A percentile compares a stretch with the other conserved stretches of the same genome.
Evolutionary conservation across 2,329 filamentous ascomycete genomes (phyloP).

Genomic region (Lecanicillium sp.): DNA sequence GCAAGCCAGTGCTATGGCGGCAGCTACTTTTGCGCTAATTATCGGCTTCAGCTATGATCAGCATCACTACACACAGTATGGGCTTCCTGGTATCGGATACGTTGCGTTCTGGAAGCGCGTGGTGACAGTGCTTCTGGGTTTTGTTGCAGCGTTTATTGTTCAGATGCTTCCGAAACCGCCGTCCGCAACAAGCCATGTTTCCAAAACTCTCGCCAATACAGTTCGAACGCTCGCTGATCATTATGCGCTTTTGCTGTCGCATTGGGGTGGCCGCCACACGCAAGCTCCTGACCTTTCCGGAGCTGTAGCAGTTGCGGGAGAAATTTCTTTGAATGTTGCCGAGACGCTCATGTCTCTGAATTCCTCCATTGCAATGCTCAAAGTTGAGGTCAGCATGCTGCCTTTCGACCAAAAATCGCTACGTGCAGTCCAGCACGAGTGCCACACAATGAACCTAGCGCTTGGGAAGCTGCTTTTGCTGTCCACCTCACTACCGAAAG

Average conservation of each 20-base stretch:
- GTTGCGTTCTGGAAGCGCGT: conserved; percentile 38
- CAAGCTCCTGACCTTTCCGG: conserved; percentile 18
- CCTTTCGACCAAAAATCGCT: conserved; percentile 22
- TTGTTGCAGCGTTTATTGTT: conserved; percentile 32
- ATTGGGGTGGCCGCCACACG: conserved; percentile 26
- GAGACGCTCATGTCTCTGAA: conserved; percentile 19
- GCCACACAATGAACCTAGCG: conserved; percentile 24
- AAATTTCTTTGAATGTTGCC: conserved; percentile 20
- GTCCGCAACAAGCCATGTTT: conserved; percentile 34
- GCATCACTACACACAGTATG: conserved; percentile 32
- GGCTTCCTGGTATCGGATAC: conserved; percentile 37
- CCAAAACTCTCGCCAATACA: conserved; percentile 33
- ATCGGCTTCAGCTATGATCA: conserved; percentile 39
- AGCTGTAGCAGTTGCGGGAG: conserved; percentile 14
- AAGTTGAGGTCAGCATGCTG: conserved; percentile 20
- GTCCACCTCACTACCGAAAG: conserved; percentile 27
- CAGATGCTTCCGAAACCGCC: conserved; percentile 38
- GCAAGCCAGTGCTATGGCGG: conserved; percentile 22
- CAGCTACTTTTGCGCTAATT: conserved; percentile 31
- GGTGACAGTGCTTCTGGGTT: conserved; percentile 34
- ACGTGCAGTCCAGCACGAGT: conserved; percentile 20
- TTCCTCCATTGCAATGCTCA: conserved; percentile 18
- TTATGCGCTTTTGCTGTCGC: conserved; percentile 38
- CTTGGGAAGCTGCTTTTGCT: conserved; percentile 21
- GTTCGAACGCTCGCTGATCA: conserved; percentile 36